Base-by-base conservation (phyloP, 2,329 filamentous ascomycete genomes). In the Neurospora crassa region DNA sequence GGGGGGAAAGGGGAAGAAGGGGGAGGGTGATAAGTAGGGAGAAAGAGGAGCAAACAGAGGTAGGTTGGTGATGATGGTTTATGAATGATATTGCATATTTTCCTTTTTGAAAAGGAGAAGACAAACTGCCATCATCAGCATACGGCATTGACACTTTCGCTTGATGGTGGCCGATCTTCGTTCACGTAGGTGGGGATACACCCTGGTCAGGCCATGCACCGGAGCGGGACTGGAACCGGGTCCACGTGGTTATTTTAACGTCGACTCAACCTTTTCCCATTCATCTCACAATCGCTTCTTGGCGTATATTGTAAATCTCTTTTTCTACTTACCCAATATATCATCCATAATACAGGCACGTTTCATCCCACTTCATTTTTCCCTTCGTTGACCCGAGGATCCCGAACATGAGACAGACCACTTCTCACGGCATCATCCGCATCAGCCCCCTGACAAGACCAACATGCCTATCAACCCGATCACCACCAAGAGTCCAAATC, bases 1-100 rank as follows among this genome's bases (percentile, higher is more conserved):
- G 20, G 69, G 67, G 69, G 71, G 47, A 1, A 53, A 16, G n/a
- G 68, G 70, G 29, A 75, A 73, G 72, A 73, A 67, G 67, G 40
- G 24, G 47, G 24, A 34, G 3, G 45, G 6, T 16, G 53, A 59
- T 18, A 24, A 63, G 7, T 63, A 37, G 11, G 3, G 47, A 7
- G 12, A 29, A 5, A 29, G 29, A 4, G 6, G 20, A 7, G 20
- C 20, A 20, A 10, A n/a, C 20, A 45, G 43, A 20, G n/a, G 43
- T 45, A 45, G 43, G 43, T 45, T 5, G 10, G 11, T 12, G 11
- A 24, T 24, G 45, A 47, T 20, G n/a, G 5, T 6, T 24, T 14
- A 7, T 24, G n/a, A 47, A 47, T 47, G 45, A 43, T 4, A 5
- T n/a, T 1, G 41, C 41, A 10, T n/a, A 2, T n/a, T 43, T 18